These are phyloP conservation scores for Pleurotus salmoneostramineus DNA, from an alignment of 768 basidiomycete genomes.

Conservation along the genomic window DNA sequence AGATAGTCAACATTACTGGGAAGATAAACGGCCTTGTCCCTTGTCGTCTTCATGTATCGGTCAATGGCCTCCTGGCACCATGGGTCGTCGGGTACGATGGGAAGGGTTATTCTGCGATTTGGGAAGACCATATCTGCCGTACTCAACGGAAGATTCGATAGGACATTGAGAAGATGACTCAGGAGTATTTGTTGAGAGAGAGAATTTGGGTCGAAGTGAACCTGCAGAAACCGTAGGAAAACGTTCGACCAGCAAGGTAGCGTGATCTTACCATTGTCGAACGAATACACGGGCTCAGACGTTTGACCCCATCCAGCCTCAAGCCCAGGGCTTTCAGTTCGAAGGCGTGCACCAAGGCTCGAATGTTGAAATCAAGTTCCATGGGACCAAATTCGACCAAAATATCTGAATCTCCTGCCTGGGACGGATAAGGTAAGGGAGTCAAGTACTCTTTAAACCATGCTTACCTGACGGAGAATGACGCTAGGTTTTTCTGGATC, in stretches of 20 bases:
- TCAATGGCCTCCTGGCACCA: conserved; percentile 53
- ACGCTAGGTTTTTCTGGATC: conserved; percentile 25
- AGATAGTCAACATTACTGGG: conserved; percentile 69
- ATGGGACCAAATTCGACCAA: conserved; percentile 60
- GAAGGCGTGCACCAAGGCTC: conserved; percentile 57
- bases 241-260: background rate
- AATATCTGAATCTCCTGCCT: conserved; percentile 65
- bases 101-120: conserved; percentile 53
- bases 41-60: conserved; percentile 51
- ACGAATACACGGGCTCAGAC: conserved; percentile 49
- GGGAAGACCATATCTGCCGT: conserved; percentile 38
- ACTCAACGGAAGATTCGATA: conserved; percentile 34
- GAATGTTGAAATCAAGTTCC: conserved; percentile 45
- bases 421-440: background rate
- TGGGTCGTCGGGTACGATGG: conserved; percentile 58
- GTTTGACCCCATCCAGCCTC: conserved; percentile 30
- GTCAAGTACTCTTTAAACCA: no score
- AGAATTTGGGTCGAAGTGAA: conserved; percentile 42
- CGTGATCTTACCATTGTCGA: conserved; percentile 46
- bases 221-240: conserved; percentile 21
- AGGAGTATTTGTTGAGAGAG: conserved; percentile 43
- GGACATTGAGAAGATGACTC: conserved; percentile 28
- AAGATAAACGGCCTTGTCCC: conserved; percentile 59
- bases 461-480: conserved; percentile 50
- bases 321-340: conserved; percentile 32